phyloP scores from a whole-genome alignment of 2,329 filamentous ascomycete species.

The Colletotrichum truncatum region DNA sequence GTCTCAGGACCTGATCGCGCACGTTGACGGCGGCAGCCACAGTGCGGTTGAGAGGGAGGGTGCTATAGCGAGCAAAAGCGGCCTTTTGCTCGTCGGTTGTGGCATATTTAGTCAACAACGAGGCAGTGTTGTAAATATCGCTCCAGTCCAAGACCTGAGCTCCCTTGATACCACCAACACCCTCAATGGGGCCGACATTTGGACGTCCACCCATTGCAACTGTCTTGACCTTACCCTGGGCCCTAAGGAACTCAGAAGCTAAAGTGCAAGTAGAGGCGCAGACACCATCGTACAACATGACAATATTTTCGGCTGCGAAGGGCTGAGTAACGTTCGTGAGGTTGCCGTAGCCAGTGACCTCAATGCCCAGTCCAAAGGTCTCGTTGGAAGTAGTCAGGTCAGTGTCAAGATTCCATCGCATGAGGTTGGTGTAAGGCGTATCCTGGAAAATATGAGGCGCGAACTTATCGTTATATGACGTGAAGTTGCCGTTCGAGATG shows the following conservation, averaged over 20 bases:
- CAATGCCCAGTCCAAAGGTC: slow-evolving; percentile 52
- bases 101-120: slow-evolving; percentile 33
- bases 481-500: slow-evolving; percentile 58
- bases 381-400: slow-evolving; percentile 49
- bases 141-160: slow-evolving; percentile 47
- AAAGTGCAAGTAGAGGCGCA: slow-evolving; percentile 68
- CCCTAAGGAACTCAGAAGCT: slow-evolving; percentile 62
- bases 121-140: slow-evolving; percentile 40
- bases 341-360: slow-evolving; percentile 60
- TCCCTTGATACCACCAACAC: slow-evolving; percentile 63
- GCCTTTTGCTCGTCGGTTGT: slow-evolving; percentile 39
- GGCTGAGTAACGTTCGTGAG: slow-evolving; percentile 58
- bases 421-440: slow-evolving; percentile 62
- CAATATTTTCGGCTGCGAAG: slow-evolving; percentile 66
- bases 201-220: slow-evolving; percentile 62
- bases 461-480: slow-evolving; percentile 56
- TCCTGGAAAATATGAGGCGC: slow-evolving; percentile 49
- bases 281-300: slow-evolving; percentile 67
- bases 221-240: slow-evolving; percentile 61
- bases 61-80: slow-evolving; percentile 41
- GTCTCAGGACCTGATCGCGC: slow-evolving; percentile 48
- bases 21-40: slow-evolving; percentile 46
- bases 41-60: slow-evolving; percentile 44
- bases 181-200: slow-evolving; percentile 58
- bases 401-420: slow-evolving; percentile 61